Conservation (phyloP, 345 rosid species). For the Linum lewisii region DNA sequence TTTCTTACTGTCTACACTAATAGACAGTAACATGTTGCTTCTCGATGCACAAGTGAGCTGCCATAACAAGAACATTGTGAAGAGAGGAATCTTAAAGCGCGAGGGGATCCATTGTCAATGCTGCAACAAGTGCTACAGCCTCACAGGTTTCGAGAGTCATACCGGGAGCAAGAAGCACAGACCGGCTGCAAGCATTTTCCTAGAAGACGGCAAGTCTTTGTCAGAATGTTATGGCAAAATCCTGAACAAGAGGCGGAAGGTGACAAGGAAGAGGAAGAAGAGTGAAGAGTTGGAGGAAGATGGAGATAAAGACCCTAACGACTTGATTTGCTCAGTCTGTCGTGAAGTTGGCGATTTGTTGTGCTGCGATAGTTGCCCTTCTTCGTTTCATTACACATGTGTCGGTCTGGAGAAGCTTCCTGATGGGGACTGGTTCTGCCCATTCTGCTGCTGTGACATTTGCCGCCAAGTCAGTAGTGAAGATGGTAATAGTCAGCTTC, state of each 20-base stretch:
- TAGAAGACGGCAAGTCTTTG: neutral
- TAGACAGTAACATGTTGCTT: neutral
- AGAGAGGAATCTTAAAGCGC: neutral
- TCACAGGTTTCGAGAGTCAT: neutral
- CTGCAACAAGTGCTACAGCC: neutral
- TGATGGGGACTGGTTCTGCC: conserved; percentile 20
- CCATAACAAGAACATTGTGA: neutral
- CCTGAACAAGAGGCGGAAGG: neutral
- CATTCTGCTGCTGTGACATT: conserved; percentile 12
- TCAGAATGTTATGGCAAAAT: neutral
- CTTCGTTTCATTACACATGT: conserved; percentile 17
- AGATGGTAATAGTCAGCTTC: neutral
- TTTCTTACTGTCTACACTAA: neutral
- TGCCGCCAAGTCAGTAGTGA: conserved; percentile 10
- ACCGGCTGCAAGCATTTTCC: conserved; percentile 1
- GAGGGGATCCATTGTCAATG: neutral
- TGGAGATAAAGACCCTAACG: neutral
- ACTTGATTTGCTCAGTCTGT: conserved; percentile 16
- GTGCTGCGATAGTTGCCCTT: conserved; percentile 19
- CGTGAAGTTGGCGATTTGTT: conserved; percentile 15
- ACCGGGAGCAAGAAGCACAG: neutral
- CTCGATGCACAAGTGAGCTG: neutral
- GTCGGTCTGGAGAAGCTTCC: conserved; percentile 17
- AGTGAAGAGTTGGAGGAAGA: neutral
- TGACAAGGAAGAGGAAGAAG: neutral